Evolutionary conservation across 169 alveolate genomes (phyloP), one percentile per base, ranked within the genome.

Genomic region (Plasmodium fragile): DNA sequence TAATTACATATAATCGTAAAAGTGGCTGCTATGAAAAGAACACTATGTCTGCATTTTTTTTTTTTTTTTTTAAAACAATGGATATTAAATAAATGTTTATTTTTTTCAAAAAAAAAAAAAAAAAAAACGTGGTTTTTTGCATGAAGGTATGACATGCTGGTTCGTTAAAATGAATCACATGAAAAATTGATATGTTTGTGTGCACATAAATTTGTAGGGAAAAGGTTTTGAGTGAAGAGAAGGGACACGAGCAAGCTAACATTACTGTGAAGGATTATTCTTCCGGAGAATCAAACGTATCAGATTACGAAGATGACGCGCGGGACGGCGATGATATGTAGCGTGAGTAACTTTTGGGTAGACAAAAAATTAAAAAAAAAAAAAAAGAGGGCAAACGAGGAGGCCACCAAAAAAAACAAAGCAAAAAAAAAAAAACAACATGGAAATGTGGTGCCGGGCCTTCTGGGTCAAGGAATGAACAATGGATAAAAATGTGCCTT

Each of bases 191-290:
- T 30, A 30, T 30, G n/a, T 30, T 53, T 81, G 79, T 55, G 18
- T 81, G 70, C 41, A 82, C 72, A 55, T 82, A 83, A 34, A 36
- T 59, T 90, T 90, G 36, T 49, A 91, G 92, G 52, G 92, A 91
- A 81, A 91, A 91, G 75, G 73, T 91, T 22, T 25, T 91, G n/a
- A 34, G 71, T 45, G 49, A 70, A 45, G 92, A 91, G 41, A 79
- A 81, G 39, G 83, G 41, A 6, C 34, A 43, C 55, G 82, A 91
- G 13, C 18, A 65, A 71, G 71, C 55, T 13, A 81, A 65, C 75
- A 36, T 49, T 30, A 71, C 70, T 30, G 16, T 22, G 45, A 70
- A 55, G 52, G 73, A 25, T 25, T 22, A 65, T 32, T 80, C 79
- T 30, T 45, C 83, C 53, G 83, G 5, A 43, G 65, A 25, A 69